These are phyloP conservation scores for Claviceps monticola DNA, from an alignment of 2,329 filamentous ascomycete genomes.

Conservation along the genomic window DNA sequence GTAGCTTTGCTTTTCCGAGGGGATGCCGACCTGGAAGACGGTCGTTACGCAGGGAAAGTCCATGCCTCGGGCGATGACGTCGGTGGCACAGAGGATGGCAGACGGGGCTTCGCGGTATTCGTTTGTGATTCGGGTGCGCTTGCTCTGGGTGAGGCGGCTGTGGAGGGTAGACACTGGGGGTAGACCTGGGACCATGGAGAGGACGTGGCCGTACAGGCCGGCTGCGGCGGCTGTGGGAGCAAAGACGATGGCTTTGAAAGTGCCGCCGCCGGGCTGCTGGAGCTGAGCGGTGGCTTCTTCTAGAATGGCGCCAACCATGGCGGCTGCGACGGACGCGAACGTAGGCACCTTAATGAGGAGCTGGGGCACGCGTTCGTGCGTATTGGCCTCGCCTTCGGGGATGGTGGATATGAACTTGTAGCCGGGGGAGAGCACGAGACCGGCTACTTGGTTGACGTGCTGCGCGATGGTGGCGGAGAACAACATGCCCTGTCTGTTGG, in stretches of 20 bases:
- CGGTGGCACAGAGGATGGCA: conserved; percentile 51
- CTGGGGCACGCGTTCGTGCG: conserved; percentile 65
- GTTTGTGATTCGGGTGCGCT: conserved; percentile 45
- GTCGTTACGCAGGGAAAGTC: conserved; percentile 58
- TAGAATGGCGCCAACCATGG: conserved; percentile 42
- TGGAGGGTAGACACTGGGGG: conserved; percentile 33
- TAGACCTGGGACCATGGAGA: conserved; percentile 25
- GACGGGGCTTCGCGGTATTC: conserved; percentile 38
- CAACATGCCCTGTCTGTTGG: conserved; percentile 58
- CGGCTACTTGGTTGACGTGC: conserved; percentile 65
- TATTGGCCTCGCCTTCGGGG: conserved; percentile 57
- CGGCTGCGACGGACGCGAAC: conserved; percentile 52
- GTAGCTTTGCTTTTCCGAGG: conserved; percentile 47
- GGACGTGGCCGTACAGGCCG: conserved; percentile 34
- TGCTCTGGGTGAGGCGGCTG: conserved; percentile 35
- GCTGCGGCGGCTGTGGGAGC: conserved; percentile 46
- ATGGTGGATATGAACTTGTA: conserved; percentile 80
- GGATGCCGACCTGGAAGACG: conserved; percentile 49
- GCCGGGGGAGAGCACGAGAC: conserved; percentile 48
- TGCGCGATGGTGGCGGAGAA: conserved; percentile 75
- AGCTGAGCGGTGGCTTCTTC: conserved; percentile 25
- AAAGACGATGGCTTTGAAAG: conserved; percentile 77
- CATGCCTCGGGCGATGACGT: conserved; percentile 60
- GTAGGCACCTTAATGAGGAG: conserved; percentile 53
- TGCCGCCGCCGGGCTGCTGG: conserved; percentile 18